Base-by-base conservation (phyloP, 2,329 filamentous ascomycete species). In the Grosmannia huntii region DNA sequence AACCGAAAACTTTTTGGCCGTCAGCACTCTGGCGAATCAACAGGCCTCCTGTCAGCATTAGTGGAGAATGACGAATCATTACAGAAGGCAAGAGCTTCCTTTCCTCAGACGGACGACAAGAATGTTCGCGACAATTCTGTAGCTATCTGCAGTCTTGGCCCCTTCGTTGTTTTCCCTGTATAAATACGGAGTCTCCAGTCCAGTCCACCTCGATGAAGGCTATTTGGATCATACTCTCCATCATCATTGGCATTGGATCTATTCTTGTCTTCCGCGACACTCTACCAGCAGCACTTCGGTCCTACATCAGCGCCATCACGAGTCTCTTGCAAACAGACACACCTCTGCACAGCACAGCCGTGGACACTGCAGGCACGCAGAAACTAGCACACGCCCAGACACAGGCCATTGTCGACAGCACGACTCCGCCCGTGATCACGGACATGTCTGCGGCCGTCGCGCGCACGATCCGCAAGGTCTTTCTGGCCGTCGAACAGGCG, bases 401-500 rank as follows among this genome's bases (percentile, higher is more conserved):
- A 10, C n/a, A 12, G 25, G 28, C 52, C 3, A 38, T 25, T 16
- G 6, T 19, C 23, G 21, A 50, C 49, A 53, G n/a, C 36, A 57
- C 44, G 21, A 33, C 41, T 4, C 23, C 52, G 2, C 41, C 56
- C 57, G 25, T 57, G 65, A 49, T 64, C 21, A 41, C 53, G 54
- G 59, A 60, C 56, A 87, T 87, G 80, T 81, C 86, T 50, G 19
- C 53, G 1, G 53, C 53, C 27, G 72, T 83, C 61, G 79, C 87
- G 31, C 84, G 94, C 68, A 80, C 84, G 55, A 92, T 97, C 69
- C 83, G 83, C 64, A 88, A 91, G 73, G 83, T 87, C 64, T 91
- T 96, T 72, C 79, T 90, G 51, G 92, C 92, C 61, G 73, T 86
- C 60, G 90, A 96, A 72, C 89, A 95, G 71, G 76, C 88, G 31